Percentiles rank a stretch among this genome's conserved stretches.
These are phyloP conservation scores for Styphnolobium japonicum DNA, from an alignment of 306 rosid species.

Conservation along the genomic window DNA sequence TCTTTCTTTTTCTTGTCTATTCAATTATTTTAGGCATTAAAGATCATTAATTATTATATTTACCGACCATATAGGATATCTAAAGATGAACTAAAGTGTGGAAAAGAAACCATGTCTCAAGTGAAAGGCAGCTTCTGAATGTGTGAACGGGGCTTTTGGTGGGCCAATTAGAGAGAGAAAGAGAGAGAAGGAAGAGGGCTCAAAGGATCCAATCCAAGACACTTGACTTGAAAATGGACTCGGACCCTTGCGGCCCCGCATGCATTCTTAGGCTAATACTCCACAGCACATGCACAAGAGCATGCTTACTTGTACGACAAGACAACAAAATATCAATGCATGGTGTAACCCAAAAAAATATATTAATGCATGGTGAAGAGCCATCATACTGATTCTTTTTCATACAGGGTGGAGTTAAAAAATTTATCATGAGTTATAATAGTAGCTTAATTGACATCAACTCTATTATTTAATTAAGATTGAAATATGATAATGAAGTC, in stretches of 20 bases:
- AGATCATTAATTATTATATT: not conserved
- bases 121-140: not conserved
- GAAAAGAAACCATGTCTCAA: not conserved
- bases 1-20: not conserved
- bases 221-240: constrained; percentile 26
- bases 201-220: constrained; percentile 16
- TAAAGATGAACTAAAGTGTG: constrained; percentile 4
- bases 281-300: not conserved
- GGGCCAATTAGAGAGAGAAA: not conserved
- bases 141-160: constrained; percentile 32
- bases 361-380: too few species aligned
- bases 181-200: not conserved
- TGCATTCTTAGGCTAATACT: not conserved
- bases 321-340: too few species aligned
- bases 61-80: not conserved
- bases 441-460: too few species aligned
- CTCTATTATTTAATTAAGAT: too few species aligned
- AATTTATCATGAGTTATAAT: too few species aligned
- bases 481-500: too few species aligned
- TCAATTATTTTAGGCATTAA: constrained; percentile 21
- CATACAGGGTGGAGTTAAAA: too few species aligned
- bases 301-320: not conserved
- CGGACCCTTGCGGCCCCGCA: not conserved
- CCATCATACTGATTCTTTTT: too few species aligned
- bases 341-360: too few species aligned